Evolutionary conservation across 2,329 filamentous ascomycete genomes (phyloP).

Genomic region (Fusarium ramigenum): DNA sequence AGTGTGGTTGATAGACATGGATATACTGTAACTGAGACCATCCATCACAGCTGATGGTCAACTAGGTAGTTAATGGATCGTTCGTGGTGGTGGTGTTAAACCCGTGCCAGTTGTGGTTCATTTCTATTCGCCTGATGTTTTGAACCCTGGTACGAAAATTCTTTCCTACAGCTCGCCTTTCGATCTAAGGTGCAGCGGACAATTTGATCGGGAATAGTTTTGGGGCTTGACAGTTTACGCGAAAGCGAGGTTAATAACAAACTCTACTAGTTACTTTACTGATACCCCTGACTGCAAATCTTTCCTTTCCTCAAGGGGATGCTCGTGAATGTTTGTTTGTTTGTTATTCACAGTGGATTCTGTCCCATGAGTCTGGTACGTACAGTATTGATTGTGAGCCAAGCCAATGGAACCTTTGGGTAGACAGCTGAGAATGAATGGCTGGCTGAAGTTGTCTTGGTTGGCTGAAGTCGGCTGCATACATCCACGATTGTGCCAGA

Average conservation of each 20-base stretch:
- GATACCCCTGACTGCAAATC: neutral
- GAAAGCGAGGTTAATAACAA: slow-evolving; percentile 3
- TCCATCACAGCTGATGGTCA: neutral
- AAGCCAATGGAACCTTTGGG: neutral
- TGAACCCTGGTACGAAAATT: slow-evolving; percentile 21
- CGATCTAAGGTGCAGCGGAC: slow-evolving; percentile 1
- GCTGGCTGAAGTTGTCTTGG: neutral
- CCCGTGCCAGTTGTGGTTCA: neutral
- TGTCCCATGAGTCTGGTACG: neutral
- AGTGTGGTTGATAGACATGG: slow-evolving; percentile 6
- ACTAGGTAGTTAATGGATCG: neutral
- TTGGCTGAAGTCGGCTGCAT: neutral
- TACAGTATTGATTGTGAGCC: neutral
- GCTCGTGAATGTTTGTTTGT: neutral
- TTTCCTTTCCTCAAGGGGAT: neutral
- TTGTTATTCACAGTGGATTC: neutral
- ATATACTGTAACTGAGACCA: slow-evolving; percentile 1
- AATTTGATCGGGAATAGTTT: slow-evolving; percentile 3
- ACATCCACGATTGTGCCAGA: neutral
- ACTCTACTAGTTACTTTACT: neutral
- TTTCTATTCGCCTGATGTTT: slow-evolving; percentile 6
- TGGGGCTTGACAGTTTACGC: neutral
- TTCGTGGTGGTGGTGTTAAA: neutral
- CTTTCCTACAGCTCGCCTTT: neutral
- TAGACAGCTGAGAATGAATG: neutral